Evolutionary conservation across 768 basidiomycete genomes (phyloP), one percentile per base, ranked within the genome.

Genomic region (Lenzites betulinus): DNA sequence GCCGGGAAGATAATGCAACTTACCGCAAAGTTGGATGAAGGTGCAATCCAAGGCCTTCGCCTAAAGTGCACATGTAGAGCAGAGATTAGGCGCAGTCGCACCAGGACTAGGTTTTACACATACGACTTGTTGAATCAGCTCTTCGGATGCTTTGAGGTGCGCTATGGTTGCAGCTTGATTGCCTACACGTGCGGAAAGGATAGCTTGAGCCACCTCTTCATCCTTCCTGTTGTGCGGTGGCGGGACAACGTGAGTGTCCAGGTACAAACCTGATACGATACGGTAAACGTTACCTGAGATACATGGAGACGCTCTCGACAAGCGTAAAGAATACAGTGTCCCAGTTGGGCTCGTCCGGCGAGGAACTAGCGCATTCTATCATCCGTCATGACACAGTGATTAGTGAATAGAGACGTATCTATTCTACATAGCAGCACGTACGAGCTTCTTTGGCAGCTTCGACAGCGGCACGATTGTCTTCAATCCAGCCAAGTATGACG

Each of bases 21-120:
- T 35, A 54, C 59, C 59, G 38, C 59, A 60, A 5, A 60, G 59
- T 26, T 60, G 59, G 23, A 60, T 23, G 46, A 60, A 60, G 7
- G 59, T 60, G 28, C 59, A 60, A n/a, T 48, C 51, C 36, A 60
- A 25, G 11, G 52, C 44, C 35, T n/a, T 30, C 5, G 59, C 59
- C 59, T 60, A 18, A 16, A 35, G 28, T 50, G 16, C 36, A 20
- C 6, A 9, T 25, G 4, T 18, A 7, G 30, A 13, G n/a, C 16
- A 48, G 22, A 33, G 30, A 11, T 57, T n/a, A 38, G 7, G 13
- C 22, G 9, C 35, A 7, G 13, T 15, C 11, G 16, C 1, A 18
- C 20, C 8, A 39, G 23, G 5, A n/a, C 6, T 6, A 22, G 23
- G 16, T 2, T 4, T 1, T 3, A 43, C 26, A 53, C 58, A 39